Conservation (phyloP, 2,329 filamentous ascomycete genomes). For the Blastomyces emzantsi region DNA sequence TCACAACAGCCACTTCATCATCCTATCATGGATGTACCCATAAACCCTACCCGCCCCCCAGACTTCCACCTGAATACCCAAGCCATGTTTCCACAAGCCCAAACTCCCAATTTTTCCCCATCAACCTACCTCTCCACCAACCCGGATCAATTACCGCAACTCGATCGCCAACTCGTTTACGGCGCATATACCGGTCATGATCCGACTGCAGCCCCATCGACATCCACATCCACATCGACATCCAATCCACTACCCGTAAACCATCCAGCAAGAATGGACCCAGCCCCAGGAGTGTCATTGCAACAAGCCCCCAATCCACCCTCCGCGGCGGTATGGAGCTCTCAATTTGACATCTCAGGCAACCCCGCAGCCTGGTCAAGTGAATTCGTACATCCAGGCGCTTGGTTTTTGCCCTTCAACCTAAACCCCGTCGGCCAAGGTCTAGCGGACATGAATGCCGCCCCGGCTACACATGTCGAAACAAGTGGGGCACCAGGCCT, state of each 20-base stretch:
- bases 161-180: constrained; percentile 69
- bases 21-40: constrained; percentile 18
- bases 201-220: constrained; percentile 26
- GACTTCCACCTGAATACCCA: constrained; percentile 32
- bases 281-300: constrained; percentile 2
- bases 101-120: constrained; percentile 24
- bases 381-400: constrained; percentile 44
- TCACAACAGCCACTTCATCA: constrained; percentile 17
- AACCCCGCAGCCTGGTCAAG: constrained; percentile 23
- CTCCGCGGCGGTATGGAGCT: constrained; percentile 27
- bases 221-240: neutral
- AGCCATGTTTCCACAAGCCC: constrained; percentile 26
- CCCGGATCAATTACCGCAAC: constrained; percentile 49
- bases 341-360: constrained; percentile 26
- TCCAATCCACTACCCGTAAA: neutral
- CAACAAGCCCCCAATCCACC: constrained; percentile 18
- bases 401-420: constrained; percentile 92
- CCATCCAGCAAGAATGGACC: neutral
- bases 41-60: constrained; percentile 11
- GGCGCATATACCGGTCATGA: constrained; percentile 57
- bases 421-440: constrained; percentile 53
- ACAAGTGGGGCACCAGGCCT: neutral
- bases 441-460: constrained; percentile 10
- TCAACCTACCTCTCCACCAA: constrained; percentile 32
- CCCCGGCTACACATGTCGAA: constrained; percentile 1